These are phyloP conservation scores for Morella rubra DNA, from an alignment of 306 rosid genomes.

Conservation along the genomic window DNA sequence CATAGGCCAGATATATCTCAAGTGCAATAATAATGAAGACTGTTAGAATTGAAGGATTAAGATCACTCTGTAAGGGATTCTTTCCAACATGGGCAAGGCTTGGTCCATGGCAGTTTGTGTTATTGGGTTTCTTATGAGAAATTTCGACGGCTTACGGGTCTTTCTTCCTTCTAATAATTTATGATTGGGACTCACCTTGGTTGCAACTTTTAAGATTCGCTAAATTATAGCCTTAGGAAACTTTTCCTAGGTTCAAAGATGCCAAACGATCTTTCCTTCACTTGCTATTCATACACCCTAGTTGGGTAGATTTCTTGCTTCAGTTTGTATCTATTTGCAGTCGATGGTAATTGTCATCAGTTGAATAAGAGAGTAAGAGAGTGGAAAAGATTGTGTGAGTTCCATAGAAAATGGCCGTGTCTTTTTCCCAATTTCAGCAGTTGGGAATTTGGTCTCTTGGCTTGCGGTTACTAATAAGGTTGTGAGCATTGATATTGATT, in stretches of 20 bases:
- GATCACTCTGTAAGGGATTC: slow-evolving; percentile 92
- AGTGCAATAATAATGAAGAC: too few species aligned
- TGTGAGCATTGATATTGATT: not conserved
- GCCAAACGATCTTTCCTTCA: not conserved
- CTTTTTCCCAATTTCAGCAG: not conserved
- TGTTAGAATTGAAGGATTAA: slow-evolving; percentile 70
- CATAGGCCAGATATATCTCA: too few species aligned
- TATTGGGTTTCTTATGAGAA: slow-evolving; percentile 93
- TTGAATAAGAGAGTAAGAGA: not conserved
- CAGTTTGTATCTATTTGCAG: not conserved
- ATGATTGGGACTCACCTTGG: not conserved
- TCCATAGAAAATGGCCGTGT: not conserved
- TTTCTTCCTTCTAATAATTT: slow-evolving; percentile 62
- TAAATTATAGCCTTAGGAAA: not conserved
- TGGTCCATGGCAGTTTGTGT: slow-evolving; percentile 92
- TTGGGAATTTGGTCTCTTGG: not conserved
- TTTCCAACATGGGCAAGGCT: slow-evolving; percentile 95
- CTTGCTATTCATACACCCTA: not conserved
- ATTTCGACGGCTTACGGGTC: slow-evolving; percentile 70
- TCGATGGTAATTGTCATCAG: not conserved
- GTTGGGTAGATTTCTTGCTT: too few species aligned
- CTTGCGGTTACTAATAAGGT: not conserved
- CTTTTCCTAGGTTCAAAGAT: not conserved
- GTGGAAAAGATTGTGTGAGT: not conserved
- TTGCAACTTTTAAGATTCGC: not conserved